Conservation (phyloP, 2,329 filamentous ascomycete genomes). For the Penicillium sp. region DNA sequence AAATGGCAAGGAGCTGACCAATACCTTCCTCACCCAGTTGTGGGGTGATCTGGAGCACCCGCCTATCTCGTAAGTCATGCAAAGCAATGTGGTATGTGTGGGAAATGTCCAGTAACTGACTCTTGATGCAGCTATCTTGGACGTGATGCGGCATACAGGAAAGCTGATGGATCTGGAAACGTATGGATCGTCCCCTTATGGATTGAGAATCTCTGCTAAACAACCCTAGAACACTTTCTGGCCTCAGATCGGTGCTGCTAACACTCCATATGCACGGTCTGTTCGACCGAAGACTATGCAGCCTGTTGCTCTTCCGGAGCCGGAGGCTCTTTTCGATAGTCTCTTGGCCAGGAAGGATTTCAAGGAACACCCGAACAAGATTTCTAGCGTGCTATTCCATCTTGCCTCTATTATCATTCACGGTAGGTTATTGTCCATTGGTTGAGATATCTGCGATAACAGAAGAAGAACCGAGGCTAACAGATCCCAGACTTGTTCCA, state of each 20-base stretch:
- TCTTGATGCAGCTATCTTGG: slow-evolving; percentile 35
- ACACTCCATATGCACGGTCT: slow-evolving; percentile 66
- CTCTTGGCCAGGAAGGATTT: slow-evolving; percentile 62
- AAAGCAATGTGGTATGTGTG: neutral
- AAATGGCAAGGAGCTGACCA: slow-evolving; percentile 42
- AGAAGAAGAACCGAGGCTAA: slow-evolving; percentile 13
- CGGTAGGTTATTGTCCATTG: slow-evolving; percentile 29
- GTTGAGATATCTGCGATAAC: neutral
- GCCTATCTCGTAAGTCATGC: slow-evolving; percentile 44
- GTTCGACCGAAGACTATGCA: slow-evolving; percentile 58
- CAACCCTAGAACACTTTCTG: slow-evolving; percentile 56
- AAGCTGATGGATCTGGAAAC: slow-evolving; percentile 43
- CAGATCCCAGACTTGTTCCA: slow-evolving; percentile 56
- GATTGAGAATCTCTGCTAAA: slow-evolving; percentile 36
- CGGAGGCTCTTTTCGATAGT: slow-evolving; percentile 65
- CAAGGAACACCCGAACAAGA: slow-evolving; percentile 65
- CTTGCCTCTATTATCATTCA: slow-evolving; percentile 67
- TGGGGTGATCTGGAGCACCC: slow-evolving; percentile 57
- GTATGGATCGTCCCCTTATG: slow-evolving; percentile 21
- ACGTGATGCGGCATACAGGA: slow-evolving; percentile 30
- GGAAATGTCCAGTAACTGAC: slow-evolving; percentile 8
- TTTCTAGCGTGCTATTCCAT: slow-evolving; percentile 74
- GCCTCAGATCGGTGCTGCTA: slow-evolving; percentile 63
- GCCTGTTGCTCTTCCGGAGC: slow-evolving; percentile 60
- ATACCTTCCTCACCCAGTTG: slow-evolving; percentile 51